These are phyloP conservation scores for Tillandsia fasciculata DNA, from an alignment of 176 grass and related monocot species.

Conservation along the genomic window DNA sequence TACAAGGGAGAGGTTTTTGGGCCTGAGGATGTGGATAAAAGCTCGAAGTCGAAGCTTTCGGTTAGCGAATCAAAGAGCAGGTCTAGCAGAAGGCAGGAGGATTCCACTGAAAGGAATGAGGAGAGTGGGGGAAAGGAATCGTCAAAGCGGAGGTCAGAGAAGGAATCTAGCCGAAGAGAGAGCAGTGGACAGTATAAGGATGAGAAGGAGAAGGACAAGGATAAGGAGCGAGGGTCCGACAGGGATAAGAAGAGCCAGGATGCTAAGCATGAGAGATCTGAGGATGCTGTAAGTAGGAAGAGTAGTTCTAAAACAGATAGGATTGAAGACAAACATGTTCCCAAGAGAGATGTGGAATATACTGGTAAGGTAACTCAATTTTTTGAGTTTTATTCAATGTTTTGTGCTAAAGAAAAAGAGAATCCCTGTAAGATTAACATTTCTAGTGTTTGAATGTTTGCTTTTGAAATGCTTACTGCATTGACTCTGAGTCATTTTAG, in stretches of 20 bases:
- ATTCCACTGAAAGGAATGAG: constrained; percentile 26
- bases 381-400: constrained; percentile 7
- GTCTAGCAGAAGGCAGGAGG: constrained; percentile 35
- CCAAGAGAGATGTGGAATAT: constrained; percentile 45
- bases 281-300: constrained; percentile 57
- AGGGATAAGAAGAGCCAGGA: constrained; percentile 62
- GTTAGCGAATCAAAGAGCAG: constrained; percentile 53
- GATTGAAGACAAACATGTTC: constrained; percentile 32
- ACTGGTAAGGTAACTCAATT: constrained; percentile 40
- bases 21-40: constrained; percentile 44
- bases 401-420: constrained; percentile 3
- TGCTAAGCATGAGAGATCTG: constrained; percentile 65
- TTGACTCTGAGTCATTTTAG: no score
- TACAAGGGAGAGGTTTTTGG: constrained; percentile 56
- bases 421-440: not conserved
- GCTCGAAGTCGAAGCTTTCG: constrained; percentile 44
- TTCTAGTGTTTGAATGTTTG: not conserved
- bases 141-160: constrained; percentile 33
- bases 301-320: constrained; percentile 38
- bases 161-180: constrained; percentile 51
- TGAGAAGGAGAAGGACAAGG: constrained; percentile 54
- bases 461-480: not conserved
- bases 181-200: constrained; percentile 50
- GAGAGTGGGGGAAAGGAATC: constrained; percentile 47
- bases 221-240: constrained; percentile 42